Base-by-base conservation (phyloP, 345 rosid genomes). In the Melaleuca alternifolia region DNA sequence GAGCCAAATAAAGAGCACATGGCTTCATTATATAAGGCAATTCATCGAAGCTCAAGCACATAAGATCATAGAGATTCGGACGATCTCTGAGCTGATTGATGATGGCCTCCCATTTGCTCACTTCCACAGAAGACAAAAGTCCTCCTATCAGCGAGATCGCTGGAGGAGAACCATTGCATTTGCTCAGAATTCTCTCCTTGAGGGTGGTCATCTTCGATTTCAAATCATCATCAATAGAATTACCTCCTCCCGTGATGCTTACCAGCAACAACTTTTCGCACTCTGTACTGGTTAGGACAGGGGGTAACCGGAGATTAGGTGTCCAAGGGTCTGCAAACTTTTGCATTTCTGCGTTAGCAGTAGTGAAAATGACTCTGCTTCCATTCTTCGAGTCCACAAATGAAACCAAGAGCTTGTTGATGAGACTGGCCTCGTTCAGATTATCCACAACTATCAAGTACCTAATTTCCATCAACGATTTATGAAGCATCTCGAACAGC, bases 1-100 rank as follows among this genome's bases (percentile, higher is more conserved):
- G 87, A 51, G 90, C 84, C 53, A 90, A 28, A 83, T 90, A 90
- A 51, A 85, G 89, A 51, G 89, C 76, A 77, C 91, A 87, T 14
- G 76, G 87, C 86, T 83, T 88, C 48, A 86, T 44, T 10, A 1
- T 6, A 1, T 87, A 11, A 3, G 84, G 44, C 50, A 92, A 86
- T 33, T 84, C 87, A 16, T 77, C 37, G n/a, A 85, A 90, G 46
- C 83, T 82, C 84, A 86, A 65, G 26, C 6, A 24, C 79, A 85
- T n/a, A 51, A 85, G 57, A 53, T 48, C 18, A 5, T 37, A 16
- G 5, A 41, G 53, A 26, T 52, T 33, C 30, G 54, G n/a, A 76
- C 21, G 8, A 6, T 52, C 88, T 8, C 52, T 23, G 10, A 59
- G 54, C 26, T 44, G 8, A 30, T 84, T 14, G 0, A 37, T 48